Percentiles rank a stretch among this genome's conserved stretches.
Conservation (phyloP, 1,284 basidiomycete species). For the Rhodotorula sp. region DNA sequence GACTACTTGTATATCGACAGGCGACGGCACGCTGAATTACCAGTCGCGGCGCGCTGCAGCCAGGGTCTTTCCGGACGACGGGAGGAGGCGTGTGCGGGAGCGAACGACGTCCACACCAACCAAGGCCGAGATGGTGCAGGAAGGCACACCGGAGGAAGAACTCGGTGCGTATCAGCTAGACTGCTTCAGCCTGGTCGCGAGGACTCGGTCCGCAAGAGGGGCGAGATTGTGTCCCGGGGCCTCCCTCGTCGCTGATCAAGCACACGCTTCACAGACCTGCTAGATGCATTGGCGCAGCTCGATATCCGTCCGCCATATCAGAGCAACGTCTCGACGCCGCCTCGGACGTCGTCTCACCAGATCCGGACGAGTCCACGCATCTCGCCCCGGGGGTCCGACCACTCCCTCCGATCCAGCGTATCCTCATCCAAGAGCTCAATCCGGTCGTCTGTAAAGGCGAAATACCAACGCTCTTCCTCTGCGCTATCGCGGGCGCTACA, state of each 20-base stretch:
- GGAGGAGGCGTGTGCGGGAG: too few species aligned
- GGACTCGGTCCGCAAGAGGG: background rate
- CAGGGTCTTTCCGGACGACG: too few species aligned
- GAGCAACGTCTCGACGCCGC: background rate
- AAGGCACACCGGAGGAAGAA: background rate
- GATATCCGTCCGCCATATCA: background rate
- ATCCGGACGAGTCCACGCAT: slow-evolving; percentile 22
- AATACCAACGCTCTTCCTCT: background rate
- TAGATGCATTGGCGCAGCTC: slow-evolving; percentile 26
- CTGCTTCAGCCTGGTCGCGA: too few species aligned
- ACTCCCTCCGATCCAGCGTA: slow-evolving; percentile 22
- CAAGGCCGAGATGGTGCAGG: too few species aligned
- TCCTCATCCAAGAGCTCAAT: background rate
- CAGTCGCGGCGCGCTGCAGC: too few species aligned
- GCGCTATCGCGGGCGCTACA: background rate
- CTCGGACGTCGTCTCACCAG: slow-evolving; percentile 18
- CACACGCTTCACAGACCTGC: slow-evolving; percentile 13
- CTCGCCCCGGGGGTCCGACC: slow-evolving; percentile 21
- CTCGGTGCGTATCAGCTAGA: background rate
- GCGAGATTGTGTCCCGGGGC: background rate
- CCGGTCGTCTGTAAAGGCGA: background rate
- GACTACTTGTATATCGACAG: too few species aligned
- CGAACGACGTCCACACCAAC: too few species aligned
- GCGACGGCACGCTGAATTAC: too few species aligned
- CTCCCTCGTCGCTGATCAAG: too few species aligned